These are phyloP conservation scores for Pseudogymnoascus sp. DNA, from an alignment of 2,329 filamentous ascomycete species.

Conservation along the genomic window DNA sequence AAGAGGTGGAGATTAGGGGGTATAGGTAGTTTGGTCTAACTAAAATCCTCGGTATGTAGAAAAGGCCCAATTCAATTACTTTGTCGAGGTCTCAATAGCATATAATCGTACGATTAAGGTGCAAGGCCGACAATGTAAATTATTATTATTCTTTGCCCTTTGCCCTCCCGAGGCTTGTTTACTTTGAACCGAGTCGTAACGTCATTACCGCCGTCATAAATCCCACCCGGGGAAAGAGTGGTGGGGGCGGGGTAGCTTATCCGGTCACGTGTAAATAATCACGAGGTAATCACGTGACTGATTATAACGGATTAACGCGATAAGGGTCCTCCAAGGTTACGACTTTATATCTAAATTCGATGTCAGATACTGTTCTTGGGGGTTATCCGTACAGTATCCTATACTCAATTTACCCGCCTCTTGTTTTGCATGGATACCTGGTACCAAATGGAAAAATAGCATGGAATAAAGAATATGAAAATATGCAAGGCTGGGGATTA, in stretches of 20 bases:
- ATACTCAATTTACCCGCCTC: not conserved
- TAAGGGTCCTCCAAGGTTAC: not conserved
- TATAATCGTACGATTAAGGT: not conserved
- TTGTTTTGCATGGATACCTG: not conserved
- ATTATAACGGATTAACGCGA: not conserved
- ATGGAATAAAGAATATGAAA: constrained; percentile 6
- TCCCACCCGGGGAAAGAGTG: not conserved
- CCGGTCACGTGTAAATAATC: not conserved
- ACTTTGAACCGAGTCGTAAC: not conserved
- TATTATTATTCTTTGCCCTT: not conserved
- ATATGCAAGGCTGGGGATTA: not conserved
- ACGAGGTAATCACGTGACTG: not conserved
- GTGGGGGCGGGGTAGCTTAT: not conserved
- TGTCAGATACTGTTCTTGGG: not conserved
- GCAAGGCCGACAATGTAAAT: not conserved
- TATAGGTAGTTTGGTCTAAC: not conserved
- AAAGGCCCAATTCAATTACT: not conserved
- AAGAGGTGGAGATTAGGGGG: not conserved
- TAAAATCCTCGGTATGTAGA: not conserved
- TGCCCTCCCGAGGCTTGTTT: not conserved
- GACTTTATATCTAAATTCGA: not conserved
- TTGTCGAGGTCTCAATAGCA: not conserved
- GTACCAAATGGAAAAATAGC: not conserved
- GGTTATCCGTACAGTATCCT: not conserved
- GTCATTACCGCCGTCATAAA: not conserved